Evolutionary conservation across 768 basidiomycete genomes (phyloP).

Genomic region (Auricularia sp.): DNA sequence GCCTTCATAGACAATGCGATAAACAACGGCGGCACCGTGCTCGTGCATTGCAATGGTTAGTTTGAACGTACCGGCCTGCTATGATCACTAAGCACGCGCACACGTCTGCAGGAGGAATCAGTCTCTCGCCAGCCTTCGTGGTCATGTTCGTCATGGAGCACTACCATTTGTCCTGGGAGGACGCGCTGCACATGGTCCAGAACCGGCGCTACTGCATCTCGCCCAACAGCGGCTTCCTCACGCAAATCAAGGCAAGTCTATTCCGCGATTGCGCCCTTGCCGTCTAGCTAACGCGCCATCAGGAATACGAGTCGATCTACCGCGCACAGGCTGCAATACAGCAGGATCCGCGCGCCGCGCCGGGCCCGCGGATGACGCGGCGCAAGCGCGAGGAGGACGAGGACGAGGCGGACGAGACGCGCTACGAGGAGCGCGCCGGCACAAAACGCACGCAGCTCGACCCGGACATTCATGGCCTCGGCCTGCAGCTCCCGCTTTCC

Average conservation of each 20-base stretch:
- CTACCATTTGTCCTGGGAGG: conserved; percentile 74
- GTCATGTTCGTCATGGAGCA: conserved; percentile 92
- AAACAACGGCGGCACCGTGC: conserved; percentile 56
- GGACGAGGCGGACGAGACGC: conserved; percentile 49
- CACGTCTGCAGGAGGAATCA: conserved; percentile 59
- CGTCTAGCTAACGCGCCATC: background rate
- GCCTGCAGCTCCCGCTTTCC: background rate
- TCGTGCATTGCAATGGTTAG: conserved; percentile 85
- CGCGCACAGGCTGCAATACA: conserved; percentile 65
- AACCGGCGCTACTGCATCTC: conserved; percentile 90
- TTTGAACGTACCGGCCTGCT: background rate
- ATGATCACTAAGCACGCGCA: background rate
- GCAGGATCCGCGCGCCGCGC: conserved; percentile 39
- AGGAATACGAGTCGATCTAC: conserved; percentile 94
- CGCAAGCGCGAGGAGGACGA: conserved; percentile 66
- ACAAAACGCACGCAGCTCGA: background rate
- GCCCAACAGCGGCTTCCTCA: conserved; percentile 84
- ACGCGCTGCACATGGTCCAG: conserved; percentile 79
- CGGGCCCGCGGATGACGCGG: conserved; percentile 31
- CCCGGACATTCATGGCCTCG: background rate
- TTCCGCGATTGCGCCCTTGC: background rate
- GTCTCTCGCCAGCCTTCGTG: conserved; percentile 78
- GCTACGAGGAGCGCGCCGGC: conserved; percentile 1
- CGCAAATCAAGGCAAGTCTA: conserved; percentile 70
- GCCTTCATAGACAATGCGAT: conserved; percentile 66